Percentiles rank a stretch among this genome's conserved stretches.
phyloP scores from a whole-genome alignment of 345 rosid genomes.

The Bruguiera gymnorhiza region DNA sequence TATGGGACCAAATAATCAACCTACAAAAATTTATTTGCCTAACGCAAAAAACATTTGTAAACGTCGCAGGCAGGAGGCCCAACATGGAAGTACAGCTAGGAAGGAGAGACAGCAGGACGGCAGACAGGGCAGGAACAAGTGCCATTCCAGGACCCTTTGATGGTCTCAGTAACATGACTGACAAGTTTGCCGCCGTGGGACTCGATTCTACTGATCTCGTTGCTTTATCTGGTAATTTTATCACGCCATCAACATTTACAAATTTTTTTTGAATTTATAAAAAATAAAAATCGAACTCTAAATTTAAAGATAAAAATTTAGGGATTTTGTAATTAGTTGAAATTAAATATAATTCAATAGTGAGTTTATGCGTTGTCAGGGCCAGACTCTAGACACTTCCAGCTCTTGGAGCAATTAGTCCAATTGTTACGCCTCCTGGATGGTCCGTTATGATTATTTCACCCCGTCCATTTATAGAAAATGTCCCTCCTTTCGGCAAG shows the following conservation, averaged over 20 bases:
- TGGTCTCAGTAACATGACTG: not conserved
- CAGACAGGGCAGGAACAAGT: slow-evolving; percentile 10
- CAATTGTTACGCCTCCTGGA: no score
- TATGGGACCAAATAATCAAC: no score
- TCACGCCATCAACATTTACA: not conserved
- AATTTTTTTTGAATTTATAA: no score
- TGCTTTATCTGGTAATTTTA: slow-evolving; percentile 26
- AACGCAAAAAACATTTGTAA: not conserved
- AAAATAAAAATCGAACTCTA: no score
- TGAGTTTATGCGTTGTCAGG: not conserved
- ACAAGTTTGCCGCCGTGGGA: slow-evolving; percentile 13
- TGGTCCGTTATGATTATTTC: no score
- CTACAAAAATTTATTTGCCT: no score
- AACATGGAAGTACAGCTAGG: slow-evolving; percentile 20
- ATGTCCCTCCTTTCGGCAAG: no score
- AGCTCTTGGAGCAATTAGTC: no score
- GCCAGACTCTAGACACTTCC: no score
- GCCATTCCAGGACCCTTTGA: slow-evolving; percentile 16
- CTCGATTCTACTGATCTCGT: slow-evolving; percentile 31
- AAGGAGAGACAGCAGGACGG: slow-evolving; percentile 31
- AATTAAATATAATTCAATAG: not conserved
- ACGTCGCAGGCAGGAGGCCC: slow-evolving; percentile 35
- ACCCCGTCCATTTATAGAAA: no score
- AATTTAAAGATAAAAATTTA: no score
- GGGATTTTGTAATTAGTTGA: no score